Percentiles rank a stretch among this genome's conserved stretches.
Evolutionary conservation across 495 filamentous ascomycete genomes (phyloP).

Genomic region (Hyaloscypha bicolor): DNA sequence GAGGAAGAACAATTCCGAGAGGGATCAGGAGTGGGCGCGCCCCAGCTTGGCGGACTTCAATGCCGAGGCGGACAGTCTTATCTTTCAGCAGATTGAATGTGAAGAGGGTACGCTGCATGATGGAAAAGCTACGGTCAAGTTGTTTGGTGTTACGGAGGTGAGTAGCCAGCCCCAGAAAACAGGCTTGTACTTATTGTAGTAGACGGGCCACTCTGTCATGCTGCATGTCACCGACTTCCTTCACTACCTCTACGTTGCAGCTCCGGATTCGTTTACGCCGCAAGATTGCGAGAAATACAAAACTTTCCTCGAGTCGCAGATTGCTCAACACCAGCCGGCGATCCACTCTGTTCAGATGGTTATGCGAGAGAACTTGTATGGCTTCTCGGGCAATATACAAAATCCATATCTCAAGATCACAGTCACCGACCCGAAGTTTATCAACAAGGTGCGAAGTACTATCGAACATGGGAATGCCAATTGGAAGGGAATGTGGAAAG

Average conservation of each 20-base stretch:
- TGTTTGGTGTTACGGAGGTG: slow-evolving; percentile 98
- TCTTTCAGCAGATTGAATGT: slow-evolving; percentile 94
- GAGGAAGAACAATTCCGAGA: slow-evolving; percentile 84
- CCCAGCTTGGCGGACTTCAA: slow-evolving; percentile 75
- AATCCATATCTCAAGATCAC: slow-evolving; percentile 92
- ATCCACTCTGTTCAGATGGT: slow-evolving; percentile 77
- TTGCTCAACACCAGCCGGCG: slow-evolving; percentile 63
- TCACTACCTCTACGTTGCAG: slow-evolving; percentile 94
- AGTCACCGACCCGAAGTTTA: slow-evolving; percentile 82
- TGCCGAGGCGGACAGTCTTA: slow-evolving; percentile 68
- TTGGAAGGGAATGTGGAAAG: slow-evolving; percentile 87
- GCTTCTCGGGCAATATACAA: slow-evolving; percentile 89
- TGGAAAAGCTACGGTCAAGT: slow-evolving; percentile 73
- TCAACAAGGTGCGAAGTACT: slow-evolving; percentile 67
- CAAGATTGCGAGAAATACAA: slow-evolving; percentile 76
- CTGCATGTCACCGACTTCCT: slow-evolving; percentile 95
- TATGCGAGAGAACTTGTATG: slow-evolving; percentile 85
- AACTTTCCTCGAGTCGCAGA: slow-evolving; percentile 71
- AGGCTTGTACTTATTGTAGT: slow-evolving; percentile 2
- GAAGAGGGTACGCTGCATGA: slow-evolving; percentile 82
- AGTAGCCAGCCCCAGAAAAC: slow-evolving; percentile 6
- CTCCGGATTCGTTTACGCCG: slow-evolving; percentile 77
- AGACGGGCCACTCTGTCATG: slow-evolving; percentile 87
- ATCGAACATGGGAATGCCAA: slow-evolving; percentile 80
- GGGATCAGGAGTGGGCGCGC: slow-evolving; percentile 91